Evolutionary conservation across 1,284 basidiomycete species (phyloP), one percentile per base, ranked within the genome.

Genomic region (Cryptococcus hybrid): DNA sequence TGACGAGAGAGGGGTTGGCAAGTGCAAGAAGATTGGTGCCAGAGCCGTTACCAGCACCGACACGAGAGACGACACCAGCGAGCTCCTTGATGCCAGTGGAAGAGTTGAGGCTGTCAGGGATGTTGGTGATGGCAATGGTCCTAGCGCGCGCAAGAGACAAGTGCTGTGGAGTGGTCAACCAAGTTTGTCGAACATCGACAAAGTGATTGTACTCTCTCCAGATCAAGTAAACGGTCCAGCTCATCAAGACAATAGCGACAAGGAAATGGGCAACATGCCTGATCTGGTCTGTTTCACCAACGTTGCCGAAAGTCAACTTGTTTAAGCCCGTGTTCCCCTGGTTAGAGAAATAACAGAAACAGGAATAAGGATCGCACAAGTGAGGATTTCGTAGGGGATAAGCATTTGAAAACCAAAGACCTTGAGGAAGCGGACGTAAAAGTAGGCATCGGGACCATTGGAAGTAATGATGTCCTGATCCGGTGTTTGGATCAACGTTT

Each of bases 361-460:
- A 6, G 74, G 74, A 24, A 78, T 66, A 34, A 69, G 65, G 56
- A 74, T 61, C 51, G 90, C 59, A 56, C 89, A 62, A 24, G 79
- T 78, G 49, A 81, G 64, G 56, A 78, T 50, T 57, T 89, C 86
- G 89, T 71, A 95, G 18, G 92, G 92, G 1, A 90, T 70, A 67
- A 96, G 83, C 54, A 94, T 81, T 67, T 86, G 84, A 54, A 88
- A 56, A 15, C 77, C 71, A 40, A 78, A 76, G 51, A 78, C 65
- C 60, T 76, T 78, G 60, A 76, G 47, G 65, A 81, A 98, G 55
- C 91, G 87, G 49, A 96, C 85, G 69, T 91, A 97, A 73, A 96
- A 88, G 80, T 95, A 99, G 37, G 92, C 90, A 72, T 99, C 95
- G 58, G 91, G 83, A 39, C 95, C 94, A 64, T 96, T 95, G 59